These are phyloP conservation scores for Paecilomyces sp. DNA, from an alignment of 2,329 filamentous ascomycete species.

Conservation along the genomic window DNA sequence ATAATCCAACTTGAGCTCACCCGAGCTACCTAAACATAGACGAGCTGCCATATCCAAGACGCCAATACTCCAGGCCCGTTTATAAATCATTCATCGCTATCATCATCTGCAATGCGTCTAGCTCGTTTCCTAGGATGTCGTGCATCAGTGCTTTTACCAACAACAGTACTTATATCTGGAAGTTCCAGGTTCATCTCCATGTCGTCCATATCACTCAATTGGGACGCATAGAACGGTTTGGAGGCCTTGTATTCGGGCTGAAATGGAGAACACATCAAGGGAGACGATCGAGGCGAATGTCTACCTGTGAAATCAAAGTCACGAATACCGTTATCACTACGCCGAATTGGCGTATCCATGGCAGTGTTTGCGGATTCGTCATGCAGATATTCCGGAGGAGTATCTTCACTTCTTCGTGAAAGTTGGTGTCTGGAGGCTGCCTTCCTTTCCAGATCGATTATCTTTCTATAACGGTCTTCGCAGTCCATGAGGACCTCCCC, in stretches of 20 bases:
- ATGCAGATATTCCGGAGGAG: not conserved
- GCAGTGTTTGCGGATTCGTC: not conserved
- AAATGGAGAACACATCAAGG: constrained; percentile 10
- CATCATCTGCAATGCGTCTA: constrained; percentile 19
- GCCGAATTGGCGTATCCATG: not conserved
- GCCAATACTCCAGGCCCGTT: not conserved
- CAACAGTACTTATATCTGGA: constrained; percentile 20
- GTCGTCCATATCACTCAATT: constrained; percentile 10
- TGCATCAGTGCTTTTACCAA: constrained; percentile 10
- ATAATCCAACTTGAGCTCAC: not conserved
- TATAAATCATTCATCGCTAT: constrained; percentile 18
- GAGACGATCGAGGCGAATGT: constrained; percentile 3
- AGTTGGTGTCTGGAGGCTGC: not conserved
- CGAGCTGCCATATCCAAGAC: constrained; percentile 1
- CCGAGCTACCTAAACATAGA: not conserved
- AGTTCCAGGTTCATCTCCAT: constrained; percentile 19
- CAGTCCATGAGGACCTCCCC: constrained; percentile 23
- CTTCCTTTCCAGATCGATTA: constrained; percentile 20
- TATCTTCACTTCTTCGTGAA: not conserved
- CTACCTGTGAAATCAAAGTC: not conserved
- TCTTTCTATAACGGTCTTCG: constrained; percentile 22
- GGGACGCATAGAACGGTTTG: constrained; percentile 13
- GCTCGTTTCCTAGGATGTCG: constrained; percentile 12
- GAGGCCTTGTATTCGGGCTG: constrained; percentile 1
- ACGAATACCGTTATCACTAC: not conserved